Evolutionary conservation across 1,139 yeast genomes (phyloP), one percentile per base, ranked within the genome.

Genomic region (Spathaspora sp.): DNA sequence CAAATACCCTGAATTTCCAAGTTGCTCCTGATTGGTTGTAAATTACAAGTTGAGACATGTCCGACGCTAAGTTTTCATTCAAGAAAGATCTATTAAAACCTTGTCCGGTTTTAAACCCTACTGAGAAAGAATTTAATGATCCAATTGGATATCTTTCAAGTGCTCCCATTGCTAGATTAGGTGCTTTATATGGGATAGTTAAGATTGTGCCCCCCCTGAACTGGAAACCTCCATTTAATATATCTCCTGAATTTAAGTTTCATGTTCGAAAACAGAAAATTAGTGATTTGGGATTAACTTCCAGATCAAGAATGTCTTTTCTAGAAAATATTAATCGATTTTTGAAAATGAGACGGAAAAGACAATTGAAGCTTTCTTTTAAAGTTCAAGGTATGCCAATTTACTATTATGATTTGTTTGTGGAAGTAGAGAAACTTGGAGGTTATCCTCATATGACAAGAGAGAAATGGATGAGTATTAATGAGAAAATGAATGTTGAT

Each of bases 231-330:
- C 54, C 72, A 0, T 74, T 85, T 51, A 72, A 80, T 50, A 67
- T 86, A 15, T 74, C 86, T 42, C 67, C 70, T 37, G 59, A 67
- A 7, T 85, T 86, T 61, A 72, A 65, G 46, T 86, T 86, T 57
- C 84, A 81, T 52, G 85, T 89, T 5, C 65, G 93, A 47, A 61
- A 82, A 20, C 93, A 86, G 58, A 76, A 73, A 43, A 57, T 86
- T 47, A 78, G 81, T 56, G 89, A 85, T 59, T 67, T 86, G 57
- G 84, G 86, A 18, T 61, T 86, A 15, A 63, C 77, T 8, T 82
- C 84, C 43, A 68, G 95, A 51, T 80, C 86, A 33, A 67, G 91
- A 45, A 68, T 76, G 49, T 81, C 81, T 56, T 86, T 86, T 63
- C 69, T 68, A 41, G 81, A 78, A 48, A 86, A 82, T 53, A 63